phyloP scores from a whole-genome alignment of 2,329 filamentous ascomycete species.

The Cladobotryum protrusum region DNA sequence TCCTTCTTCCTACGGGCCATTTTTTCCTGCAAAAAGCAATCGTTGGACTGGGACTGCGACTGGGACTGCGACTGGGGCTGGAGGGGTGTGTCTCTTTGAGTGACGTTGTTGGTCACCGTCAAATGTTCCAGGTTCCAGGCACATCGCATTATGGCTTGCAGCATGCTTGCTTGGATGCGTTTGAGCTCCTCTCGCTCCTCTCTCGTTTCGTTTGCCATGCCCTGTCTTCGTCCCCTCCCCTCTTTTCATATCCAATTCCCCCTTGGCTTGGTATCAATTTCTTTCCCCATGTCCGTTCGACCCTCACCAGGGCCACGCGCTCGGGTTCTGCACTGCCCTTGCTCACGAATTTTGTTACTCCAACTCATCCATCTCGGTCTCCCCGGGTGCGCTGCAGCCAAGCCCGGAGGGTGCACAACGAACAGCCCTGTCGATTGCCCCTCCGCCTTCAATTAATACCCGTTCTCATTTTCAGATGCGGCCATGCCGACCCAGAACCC shows the following conservation, averaged over 20 bases:
- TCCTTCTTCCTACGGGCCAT: no score
- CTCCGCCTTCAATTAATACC: slow-evolving; percentile 8
- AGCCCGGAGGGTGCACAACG: slow-evolving; percentile 9
- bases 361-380: slow-evolving; percentile 11
- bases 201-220: slow-evolving; percentile 6
- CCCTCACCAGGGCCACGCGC: slow-evolving; percentile 5
- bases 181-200: neutral
- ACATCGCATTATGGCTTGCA: neutral
- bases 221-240: neutral
- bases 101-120: slow-evolving; percentile 10
- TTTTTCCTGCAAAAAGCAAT: no score
- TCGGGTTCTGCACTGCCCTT: slow-evolving; percentile 11
- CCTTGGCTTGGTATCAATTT: neutral
- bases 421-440: slow-evolving; percentile 10
- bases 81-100: slow-evolving; percentile 5
- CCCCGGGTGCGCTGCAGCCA: slow-evolving; percentile 11
- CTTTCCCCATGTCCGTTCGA: slow-evolving; percentile 5
- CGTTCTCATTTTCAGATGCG: slow-evolving; percentile 9
- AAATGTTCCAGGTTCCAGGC: neutral
- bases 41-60: neutral
- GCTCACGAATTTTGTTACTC: slow-evolving; percentile 6
- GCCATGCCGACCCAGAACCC: slow-evolving; percentile 9
- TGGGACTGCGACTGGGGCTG: neutral
- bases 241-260: slow-evolving; percentile 1
- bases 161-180: neutral